A percentile compares a stretch with the other conserved stretches of the same genome.
phyloP scores from a whole-genome alignment of 345 rosid species.

The Atalantia buxifolia region DNA sequence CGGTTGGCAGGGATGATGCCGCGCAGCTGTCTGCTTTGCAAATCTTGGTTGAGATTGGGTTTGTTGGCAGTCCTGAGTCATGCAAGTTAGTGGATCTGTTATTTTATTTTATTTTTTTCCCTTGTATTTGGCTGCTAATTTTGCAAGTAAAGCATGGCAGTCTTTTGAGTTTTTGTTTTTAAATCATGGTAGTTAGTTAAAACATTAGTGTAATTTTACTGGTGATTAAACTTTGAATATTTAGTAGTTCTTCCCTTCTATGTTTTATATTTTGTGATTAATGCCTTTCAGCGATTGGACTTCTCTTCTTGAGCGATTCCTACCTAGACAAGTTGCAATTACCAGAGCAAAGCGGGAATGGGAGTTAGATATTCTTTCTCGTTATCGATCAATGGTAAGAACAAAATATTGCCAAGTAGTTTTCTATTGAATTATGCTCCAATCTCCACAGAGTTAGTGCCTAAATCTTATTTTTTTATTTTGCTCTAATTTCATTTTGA shows the following conservation, averaged over 20 bases:
- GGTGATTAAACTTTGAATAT: background rate
- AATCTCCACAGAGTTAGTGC: background rate
- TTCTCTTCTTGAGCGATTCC: conserved; percentile 81
- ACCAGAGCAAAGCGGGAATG: conserved; percentile 94
- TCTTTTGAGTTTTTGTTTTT: conserved; percentile 4
- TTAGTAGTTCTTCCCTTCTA: background rate
- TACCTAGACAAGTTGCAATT: conserved; percentile 93
- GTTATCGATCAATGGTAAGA: conserved; percentile 78
- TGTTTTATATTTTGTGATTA: conserved; percentile 13
- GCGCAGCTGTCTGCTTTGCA: conserved; percentile 95
- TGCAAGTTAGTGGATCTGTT: conserved; percentile 63
- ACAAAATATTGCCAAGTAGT: conserved; percentile 7
- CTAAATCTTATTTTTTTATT: background rate
- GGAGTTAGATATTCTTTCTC: conserved; percentile 93
- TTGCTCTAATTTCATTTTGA: background rate
- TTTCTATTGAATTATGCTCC: background rate
- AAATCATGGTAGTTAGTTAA: background rate
- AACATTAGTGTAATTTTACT: background rate
- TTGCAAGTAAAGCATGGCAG: background rate
- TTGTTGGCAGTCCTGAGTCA: conserved; percentile 75
- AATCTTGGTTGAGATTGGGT: conserved; percentile 90
- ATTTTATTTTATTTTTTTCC: background rate
- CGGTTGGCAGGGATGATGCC: conserved; percentile 99
- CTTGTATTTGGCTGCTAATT: background rate
- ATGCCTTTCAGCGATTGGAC: conserved; percentile 72